Conservation (phyloP, 495 filamentous ascomycete genomes). For the Aspergillus homomorphus region DNA sequence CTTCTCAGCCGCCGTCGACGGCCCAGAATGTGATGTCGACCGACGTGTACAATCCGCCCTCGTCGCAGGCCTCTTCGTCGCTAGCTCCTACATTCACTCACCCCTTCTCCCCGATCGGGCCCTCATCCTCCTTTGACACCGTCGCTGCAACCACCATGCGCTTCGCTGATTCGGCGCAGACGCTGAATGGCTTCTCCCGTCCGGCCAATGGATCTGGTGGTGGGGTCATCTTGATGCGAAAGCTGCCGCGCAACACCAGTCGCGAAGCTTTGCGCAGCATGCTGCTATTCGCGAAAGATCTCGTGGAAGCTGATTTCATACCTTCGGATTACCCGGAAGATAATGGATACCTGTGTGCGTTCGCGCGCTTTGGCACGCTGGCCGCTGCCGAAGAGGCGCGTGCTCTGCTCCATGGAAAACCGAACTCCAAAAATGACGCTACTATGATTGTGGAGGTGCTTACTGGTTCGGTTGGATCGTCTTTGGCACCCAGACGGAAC, state of each 20-base stretch:
- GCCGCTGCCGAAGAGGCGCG: slow-evolving; percentile 74
- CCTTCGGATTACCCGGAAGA: slow-evolving; percentile 64
- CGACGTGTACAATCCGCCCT: slow-evolving; percentile 45
- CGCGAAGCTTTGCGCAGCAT: slow-evolving; percentile 73
- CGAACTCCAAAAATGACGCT: slow-evolving; percentile 68
- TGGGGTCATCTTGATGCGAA: slow-evolving; percentile 66
- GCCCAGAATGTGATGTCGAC: slow-evolving; percentile 53
- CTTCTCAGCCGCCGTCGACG: slow-evolving; percentile 41
- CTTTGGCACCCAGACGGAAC: slow-evolving; percentile 50
- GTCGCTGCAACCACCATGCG: slow-evolving; percentile 45
- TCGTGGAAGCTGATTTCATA: slow-evolving; percentile 71
- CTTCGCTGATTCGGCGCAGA: slow-evolving; percentile 46
- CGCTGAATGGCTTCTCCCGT: slow-evolving; percentile 45
- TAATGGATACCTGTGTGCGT: slow-evolving; percentile 66
- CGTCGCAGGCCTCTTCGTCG: slow-evolving; percentile 41
- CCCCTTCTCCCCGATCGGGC: slow-evolving; percentile 45
- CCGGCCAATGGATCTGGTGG: slow-evolving; percentile 34
- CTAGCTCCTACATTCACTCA: slow-evolving; percentile 39
- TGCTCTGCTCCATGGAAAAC: slow-evolving; percentile 74
- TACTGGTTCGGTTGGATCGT: slow-evolving; percentile 40
- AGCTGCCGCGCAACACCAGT: slow-evolving; percentile 69
- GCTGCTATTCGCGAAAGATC: slow-evolving; percentile 81
- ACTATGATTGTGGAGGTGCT: slow-evolving; percentile 78
- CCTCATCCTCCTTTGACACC: slow-evolving; percentile 43
- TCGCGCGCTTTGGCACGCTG: slow-evolving; percentile 69